Base-by-base conservation (phyloP, 2,329 filamentous ascomycete genomes). In the Penicillium sp. region DNA sequence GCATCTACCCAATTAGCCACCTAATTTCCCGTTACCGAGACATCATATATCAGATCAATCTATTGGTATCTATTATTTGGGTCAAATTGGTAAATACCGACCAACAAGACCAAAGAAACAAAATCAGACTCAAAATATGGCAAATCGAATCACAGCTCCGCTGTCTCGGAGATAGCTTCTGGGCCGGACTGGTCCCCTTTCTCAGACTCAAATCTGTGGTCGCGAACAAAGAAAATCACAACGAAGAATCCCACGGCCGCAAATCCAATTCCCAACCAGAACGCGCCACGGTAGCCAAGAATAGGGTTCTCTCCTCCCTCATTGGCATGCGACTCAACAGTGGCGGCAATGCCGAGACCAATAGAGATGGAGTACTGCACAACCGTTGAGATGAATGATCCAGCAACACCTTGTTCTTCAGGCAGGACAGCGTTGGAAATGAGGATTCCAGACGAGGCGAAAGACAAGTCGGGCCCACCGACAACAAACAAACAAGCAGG, bases 361-460 rank as follows among this genome's bases (percentile, higher is more conserved):
- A 77, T 69, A 11, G 71, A 72, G 34, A 78, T 77, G 26, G 68
- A 71, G 61, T 78, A 78, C 50, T 78, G 77, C 16, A 77, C 73
- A 0, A 77, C 64, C 0, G 75, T 78, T 37, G 72, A 75, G 39
- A 78, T 56, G 18, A 70, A 59, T 0, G 58, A 64, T 26, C 74
- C 75, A 0, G 72, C 75, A 50, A 78, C 70, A 14, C 76, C 76
- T 53, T 78, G 75, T 55, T 78, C 73, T 40, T 70, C 66, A 29
- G 69, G 72, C 4, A 61, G 60, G 26, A 78, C 71, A 0, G 70
- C 66, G 52, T 76, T 72, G 18, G 65, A 70, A 50, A 77, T 65
- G 16, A 78, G 73, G 10, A 78, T 63, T 1, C 72, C 75, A 1
- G 69, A 74, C 6, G 76, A 74, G 0, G 74, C 74, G 50, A 78